Evolutionary conservation across 306 rosid species (phyloP).

Genomic region (Dalbergia cultrata): DNA sequence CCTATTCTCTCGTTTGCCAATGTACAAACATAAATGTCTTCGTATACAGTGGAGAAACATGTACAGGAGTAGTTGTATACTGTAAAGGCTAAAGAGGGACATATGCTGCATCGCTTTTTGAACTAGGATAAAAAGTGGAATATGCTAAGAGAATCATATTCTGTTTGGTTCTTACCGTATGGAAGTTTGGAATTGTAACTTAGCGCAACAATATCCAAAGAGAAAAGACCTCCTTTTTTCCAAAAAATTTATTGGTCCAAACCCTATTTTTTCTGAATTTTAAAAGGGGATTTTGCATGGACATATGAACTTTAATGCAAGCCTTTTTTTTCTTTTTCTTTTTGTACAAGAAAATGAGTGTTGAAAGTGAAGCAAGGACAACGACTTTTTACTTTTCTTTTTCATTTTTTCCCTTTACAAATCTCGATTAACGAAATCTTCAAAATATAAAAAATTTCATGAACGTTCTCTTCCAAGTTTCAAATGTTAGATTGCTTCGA

Average conservation of each 20-base stretch:
- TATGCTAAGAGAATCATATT: conserved; percentile 47
- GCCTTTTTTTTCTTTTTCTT: conserved; percentile 19
- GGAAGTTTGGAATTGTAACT: conserved; percentile 60
- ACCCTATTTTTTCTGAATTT: background rate
- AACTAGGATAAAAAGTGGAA: conserved; percentile 39
- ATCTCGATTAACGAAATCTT: conserved; percentile 14
- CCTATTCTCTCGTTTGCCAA: background rate
- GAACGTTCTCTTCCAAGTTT: conserved; percentile 39
- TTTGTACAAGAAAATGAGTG: conserved; percentile 2
- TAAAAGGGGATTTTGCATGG: conserved; percentile 51
- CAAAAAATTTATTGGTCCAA: background rate
- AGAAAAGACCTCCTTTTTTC: background rate
- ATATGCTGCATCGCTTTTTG: conserved; percentile 39
- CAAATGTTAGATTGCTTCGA: conserved; percentile 31
- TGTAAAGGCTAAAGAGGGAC: background rate
- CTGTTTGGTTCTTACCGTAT: conserved; percentile 55
- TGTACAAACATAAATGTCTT: background rate
- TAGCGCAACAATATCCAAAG: conserved; percentile 38
- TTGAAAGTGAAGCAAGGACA: conserved; percentile 31
- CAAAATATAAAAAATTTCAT: background rate
- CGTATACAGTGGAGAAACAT: background rate
- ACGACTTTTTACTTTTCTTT: background rate
- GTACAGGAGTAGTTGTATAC: background rate
- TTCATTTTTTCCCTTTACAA: background rate
- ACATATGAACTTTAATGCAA: conserved; percentile 41